Base-by-base conservation (phyloP, 1,284 basidiomycete species). In the Anthracocystis walkeri region DNA sequence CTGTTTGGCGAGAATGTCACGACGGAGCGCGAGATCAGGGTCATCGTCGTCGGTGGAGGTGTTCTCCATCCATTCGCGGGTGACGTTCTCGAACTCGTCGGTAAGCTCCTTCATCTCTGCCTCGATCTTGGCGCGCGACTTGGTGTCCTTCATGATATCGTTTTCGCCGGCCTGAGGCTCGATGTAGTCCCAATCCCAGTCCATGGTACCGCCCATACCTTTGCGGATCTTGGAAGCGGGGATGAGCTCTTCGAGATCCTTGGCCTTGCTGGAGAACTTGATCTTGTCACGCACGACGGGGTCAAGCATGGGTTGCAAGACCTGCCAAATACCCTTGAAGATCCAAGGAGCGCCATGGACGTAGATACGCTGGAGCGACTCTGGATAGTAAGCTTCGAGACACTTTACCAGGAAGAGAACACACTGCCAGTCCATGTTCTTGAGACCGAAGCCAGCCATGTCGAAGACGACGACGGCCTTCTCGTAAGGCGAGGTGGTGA, bases 401-500 rank as follows among this genome's bases (percentile, higher is more conserved):
- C 82, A 85, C 71, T 83, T 82, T 67, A 84, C 74, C 52, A 85
- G 77, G 77, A 83, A 84, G 44, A 82, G 70, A 8, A 85, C 80
- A 31, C 81, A 81, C 58, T 82, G 77, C 83, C 83, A 85, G 78
- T 85, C 83, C 80, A 83, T 84, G 69, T 85, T 85, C 66, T 84
- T 84, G 65, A 85, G 79, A 59, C 83, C 83, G 60, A 85, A 85
- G 20, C 82, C 82, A 18, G 70, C 64, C 78, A 85, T 79, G 72
- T 85, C 83, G 57, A 85, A 83, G 55, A 85, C 55, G 67, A 84
- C 78, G 29, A 84, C 70, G 46, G 78, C 73, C 75, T 82, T 83
- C 41, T 83, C 81, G 65, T 78, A 79, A 16, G 84, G 82, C 5
- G 83, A 74, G 25, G 84, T 83, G 65, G 74, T 79, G 54, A 85